Evolutionary conservation across 305 asterid species (phyloP), one percentile per base, ranked within the genome.

Genomic region (Rubia peregrina): DNA sequence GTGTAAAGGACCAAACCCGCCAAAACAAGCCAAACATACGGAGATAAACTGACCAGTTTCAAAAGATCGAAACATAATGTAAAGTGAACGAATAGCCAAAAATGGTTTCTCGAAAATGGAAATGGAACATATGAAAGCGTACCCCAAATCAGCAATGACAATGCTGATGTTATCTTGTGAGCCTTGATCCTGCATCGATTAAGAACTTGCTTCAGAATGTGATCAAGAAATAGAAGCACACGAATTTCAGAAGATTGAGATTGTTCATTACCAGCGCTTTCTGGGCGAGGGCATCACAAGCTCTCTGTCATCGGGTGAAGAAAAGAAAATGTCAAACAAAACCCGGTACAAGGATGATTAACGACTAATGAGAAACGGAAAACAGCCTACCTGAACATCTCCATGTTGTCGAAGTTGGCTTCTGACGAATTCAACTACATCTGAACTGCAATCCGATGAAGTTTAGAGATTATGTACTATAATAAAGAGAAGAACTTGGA

Each of bases 261-360:
- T 33, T 33, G 36, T 33, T 33, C 36, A 33, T 33, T 33, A 33
- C 36, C 96, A 94, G 81, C 65, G 98, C 98, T 83, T 75, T 74
- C 72, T 85, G 86, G 7, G 93, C 96, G 62, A 91, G 95, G 67
- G 93, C 95, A 80, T 91, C 99, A 53, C 88, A 88, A 26, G 99
- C 98, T 85, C 79, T 79, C 97, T 93, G 93, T 67, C 62, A 65
- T 44, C 42, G 59, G 53, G 59, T 3, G 36, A 33, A 33, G 36
- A 33, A 42, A 68, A 67, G 9, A 70, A 51, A 17, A 51, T 69
- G 75, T 83, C 67, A 73, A 7, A 44, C 33, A 57, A 51, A 53
- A 21, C 30, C 68, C 63, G 26, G 55, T 53, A 33, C 1, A n/a
- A 6, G 44, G 43, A 19, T 44, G 72, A 65, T 59, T 56, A 57